Conservation (phyloP, 1,284 basidiomycete genomes). For the Filobasidium uniguttulatum region DNA sequence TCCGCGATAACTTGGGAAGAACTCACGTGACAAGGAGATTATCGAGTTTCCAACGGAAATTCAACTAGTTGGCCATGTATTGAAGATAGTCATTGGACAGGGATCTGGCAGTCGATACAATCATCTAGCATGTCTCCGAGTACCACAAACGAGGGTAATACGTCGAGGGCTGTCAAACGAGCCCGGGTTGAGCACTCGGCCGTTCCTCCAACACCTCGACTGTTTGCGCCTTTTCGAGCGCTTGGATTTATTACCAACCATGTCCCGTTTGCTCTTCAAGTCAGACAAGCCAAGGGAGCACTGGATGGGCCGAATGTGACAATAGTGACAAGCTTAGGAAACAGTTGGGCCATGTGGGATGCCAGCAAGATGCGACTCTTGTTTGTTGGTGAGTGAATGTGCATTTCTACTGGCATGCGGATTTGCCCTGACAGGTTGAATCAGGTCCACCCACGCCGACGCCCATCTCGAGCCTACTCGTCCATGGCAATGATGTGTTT, state of each 20-base stretch:
- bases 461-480: slow-evolving; percentile 59
- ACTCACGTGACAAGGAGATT: no score
- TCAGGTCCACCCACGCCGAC: slow-evolving; percentile 63
- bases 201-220: slow-evolving; percentile 28
- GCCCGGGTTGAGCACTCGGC: no score
- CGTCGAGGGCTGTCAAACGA: no score
- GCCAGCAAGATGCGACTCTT: slow-evolving; percentile 81
- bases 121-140: no score
- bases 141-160: no score
- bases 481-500: slow-evolving; percentile 80
- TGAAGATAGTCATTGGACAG: no score
- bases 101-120: no score
- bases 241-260: slow-evolving; percentile 84
- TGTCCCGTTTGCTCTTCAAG: slow-evolving; percentile 78
- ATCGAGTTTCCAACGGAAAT: no score
- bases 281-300: slow-evolving; percentile 72
- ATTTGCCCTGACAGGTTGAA: background rate
- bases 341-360: slow-evolving; percentile 93
- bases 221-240: slow-evolving; percentile 91
- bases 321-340: slow-evolving; percentile 76
- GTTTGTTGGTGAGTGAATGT: slow-evolving; percentile 63
- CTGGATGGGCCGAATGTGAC: slow-evolving; percentile 67
- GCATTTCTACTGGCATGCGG: background rate
- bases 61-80: no score
- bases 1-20: no score